Evolutionary conservation across 257 asterid species (phyloP).

Genomic region (Paraleonurus japonicus): DNA sequence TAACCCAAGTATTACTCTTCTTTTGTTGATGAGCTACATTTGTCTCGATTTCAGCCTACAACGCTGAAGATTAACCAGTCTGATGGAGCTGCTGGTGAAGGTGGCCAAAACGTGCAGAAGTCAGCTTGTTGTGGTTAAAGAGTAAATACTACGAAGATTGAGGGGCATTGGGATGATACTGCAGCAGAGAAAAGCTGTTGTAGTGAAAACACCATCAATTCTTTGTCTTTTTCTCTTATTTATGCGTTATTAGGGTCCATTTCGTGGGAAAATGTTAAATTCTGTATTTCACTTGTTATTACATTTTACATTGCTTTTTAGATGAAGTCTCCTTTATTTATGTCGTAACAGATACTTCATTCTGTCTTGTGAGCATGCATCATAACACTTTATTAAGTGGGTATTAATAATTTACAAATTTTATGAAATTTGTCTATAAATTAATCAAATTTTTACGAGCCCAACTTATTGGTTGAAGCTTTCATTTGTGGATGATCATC

Average conservation of each 20-base stretch:
- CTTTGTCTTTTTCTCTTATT: background rate
- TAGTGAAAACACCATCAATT: conserved; percentile 15
- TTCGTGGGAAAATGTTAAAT: conserved; percentile 9
- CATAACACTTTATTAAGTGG: too few species aligned
- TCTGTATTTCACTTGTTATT: conserved; percentile 4
- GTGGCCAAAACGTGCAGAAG: conserved; percentile 51
- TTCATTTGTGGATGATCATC: too few species aligned
- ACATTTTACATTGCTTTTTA: conserved; percentile 5
- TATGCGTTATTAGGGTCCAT: conserved; percentile 19
- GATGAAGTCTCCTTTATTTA: conserved; percentile 11
- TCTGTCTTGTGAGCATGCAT: background rate
- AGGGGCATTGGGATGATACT: conserved; percentile 14
- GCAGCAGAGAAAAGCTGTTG: background rate
- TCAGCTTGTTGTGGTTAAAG: conserved; percentile 82
- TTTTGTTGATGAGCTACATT: background rate
- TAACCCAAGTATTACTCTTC: too few species aligned
- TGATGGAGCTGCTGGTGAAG: conserved; percentile 48
- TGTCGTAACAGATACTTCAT: conserved; percentile 12
- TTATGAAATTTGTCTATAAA: too few species aligned
- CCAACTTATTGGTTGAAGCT: too few species aligned
- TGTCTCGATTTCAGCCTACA: conserved; percentile 48
- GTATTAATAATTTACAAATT: too few species aligned
- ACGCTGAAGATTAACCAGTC: conserved; percentile 64
- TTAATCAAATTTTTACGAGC: too few species aligned
- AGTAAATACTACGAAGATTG: conserved; percentile 13